phyloP scores from a whole-genome alignment of 73 alveolate genomes.

The Paraurostyla sp. region DNA sequence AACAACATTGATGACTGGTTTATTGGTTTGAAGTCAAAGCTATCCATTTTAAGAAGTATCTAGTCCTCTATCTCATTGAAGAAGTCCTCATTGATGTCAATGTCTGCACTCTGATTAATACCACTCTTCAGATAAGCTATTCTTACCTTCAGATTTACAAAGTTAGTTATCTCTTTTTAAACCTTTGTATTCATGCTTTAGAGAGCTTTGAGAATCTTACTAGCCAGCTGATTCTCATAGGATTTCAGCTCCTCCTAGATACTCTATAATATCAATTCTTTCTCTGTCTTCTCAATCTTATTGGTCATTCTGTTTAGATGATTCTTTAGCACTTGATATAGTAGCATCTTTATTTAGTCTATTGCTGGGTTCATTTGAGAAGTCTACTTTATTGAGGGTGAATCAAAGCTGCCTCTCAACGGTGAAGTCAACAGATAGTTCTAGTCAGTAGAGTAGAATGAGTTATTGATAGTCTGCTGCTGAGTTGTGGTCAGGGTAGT shows the following conservation, averaged over 20 bases:
- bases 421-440: too few relatives aligned
- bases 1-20: neutral
- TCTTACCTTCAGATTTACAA: conserved; percentile 51
- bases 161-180: conserved; percentile 55
- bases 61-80: neutral
- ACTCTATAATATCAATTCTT: neutral
- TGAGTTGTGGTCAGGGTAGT: too few relatives aligned
- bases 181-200: conserved; percentile 44
- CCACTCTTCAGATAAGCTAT: conserved; percentile 62
- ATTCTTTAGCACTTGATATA: neutral
- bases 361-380: neutral
- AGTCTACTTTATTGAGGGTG: neutral
- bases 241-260: neutral
- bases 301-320: neutral
- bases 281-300: conserved; percentile 10
- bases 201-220: conserved; percentile 48
- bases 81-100: neutral
- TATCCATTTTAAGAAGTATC: neutral
- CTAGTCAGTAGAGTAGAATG: too few relatives aligned
- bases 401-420: neutral
- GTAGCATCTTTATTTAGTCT: neutral
- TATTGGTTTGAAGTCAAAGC: too few relatives aligned
- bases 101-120: neutral
- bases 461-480: too few relatives aligned
- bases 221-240: conserved; percentile 15